Base-by-base conservation (phyloP, 2,329 filamentous ascomycete species). In the Nigrospora osmanthi region DNA sequence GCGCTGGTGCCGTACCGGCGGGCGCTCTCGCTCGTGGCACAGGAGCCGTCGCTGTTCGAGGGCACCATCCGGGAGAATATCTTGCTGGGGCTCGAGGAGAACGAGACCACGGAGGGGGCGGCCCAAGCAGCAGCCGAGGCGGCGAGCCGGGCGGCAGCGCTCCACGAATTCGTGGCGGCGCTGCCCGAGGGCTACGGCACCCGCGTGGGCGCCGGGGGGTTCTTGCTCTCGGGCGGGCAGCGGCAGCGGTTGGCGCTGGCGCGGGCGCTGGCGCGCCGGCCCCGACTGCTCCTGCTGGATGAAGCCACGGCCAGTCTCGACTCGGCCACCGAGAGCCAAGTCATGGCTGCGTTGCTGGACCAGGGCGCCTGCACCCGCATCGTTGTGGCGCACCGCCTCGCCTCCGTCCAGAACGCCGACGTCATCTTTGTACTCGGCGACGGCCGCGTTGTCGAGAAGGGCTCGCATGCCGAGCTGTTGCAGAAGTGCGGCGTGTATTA, bases 211-310 rank as follows among this genome's bases (percentile, higher is more conserved):
- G 54, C 54, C 39, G 52, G 42, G 57, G 56, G 0, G 39, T n/a
- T 58, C 7, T 54, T 58, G 37, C 61, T 81, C 9, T 80, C 76
- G 2, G 78, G 78, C n/a, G 78, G 78, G 14, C 76, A 81, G 60
- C 72, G 78, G 17, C 78, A 81, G 54, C 69, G 78, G 11, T 72
- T 76, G 39, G 76, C 78, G 3, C 81, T 81, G 46, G 78, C 78
- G 0, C 75, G 83, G n/a, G 81, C 83, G 1, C 70, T 88, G 14
- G 68, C 87, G 36, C 85, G 85, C 57, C 79, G 80, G 38, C 80
- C 84, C 0, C 80, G 80, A 40, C 79, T 88, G 19, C 19, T 16
- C 59, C 76, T n/a, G n/a, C n/a, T n/a, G n/a, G n/a, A n/a, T n/a
- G n/a, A n/a, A n/a, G n/a, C n/a, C n/a, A n/a, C n/a, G n/a, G n/a